A percentile compares a stretch with the other conserved stretches of the same genome.
Conservation (phyloP, 805 yeast genomes). For the Spathaspora girioi region DNA sequence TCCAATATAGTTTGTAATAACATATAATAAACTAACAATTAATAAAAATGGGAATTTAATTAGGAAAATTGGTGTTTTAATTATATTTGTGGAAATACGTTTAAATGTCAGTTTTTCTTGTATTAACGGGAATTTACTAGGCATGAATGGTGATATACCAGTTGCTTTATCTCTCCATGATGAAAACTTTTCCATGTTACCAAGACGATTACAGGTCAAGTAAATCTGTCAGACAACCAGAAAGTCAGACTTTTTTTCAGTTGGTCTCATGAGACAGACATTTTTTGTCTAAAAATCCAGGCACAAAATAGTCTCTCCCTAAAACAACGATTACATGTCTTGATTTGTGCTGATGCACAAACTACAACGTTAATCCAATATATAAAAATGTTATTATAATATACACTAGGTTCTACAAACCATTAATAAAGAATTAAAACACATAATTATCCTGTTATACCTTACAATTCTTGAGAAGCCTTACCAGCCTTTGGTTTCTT, state of each 20-base stretch:
- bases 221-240: no score
- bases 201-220: no score
- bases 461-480: constrained; percentile 58
- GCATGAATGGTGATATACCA: constrained; percentile 89
- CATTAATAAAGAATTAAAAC: constrained; percentile 1
- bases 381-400: constrained; percentile 1
- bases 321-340: no score
- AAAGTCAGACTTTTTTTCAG: background rate
- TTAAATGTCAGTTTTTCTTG: constrained; percentile 1
- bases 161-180: constrained; percentile 87
- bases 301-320: no score
- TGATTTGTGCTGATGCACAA: background rate
- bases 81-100: background rate
- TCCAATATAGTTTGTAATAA: constrained; percentile 10
- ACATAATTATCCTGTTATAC: constrained; percentile 23
- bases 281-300: no score
- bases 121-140: constrained; percentile 22
- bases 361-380: background rate
- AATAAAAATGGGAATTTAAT: constrained; percentile 31
- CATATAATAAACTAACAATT: constrained; percentile 10
- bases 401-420: constrained; percentile 1
- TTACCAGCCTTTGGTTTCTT: constrained; percentile 58
- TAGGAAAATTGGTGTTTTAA: constrained; percentile 9
- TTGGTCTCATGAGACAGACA: no score
- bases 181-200: constrained; percentile 74